Conservation (phyloP, 768 basidiomycete species). For the Phlebiopsis gigantea region DNA sequence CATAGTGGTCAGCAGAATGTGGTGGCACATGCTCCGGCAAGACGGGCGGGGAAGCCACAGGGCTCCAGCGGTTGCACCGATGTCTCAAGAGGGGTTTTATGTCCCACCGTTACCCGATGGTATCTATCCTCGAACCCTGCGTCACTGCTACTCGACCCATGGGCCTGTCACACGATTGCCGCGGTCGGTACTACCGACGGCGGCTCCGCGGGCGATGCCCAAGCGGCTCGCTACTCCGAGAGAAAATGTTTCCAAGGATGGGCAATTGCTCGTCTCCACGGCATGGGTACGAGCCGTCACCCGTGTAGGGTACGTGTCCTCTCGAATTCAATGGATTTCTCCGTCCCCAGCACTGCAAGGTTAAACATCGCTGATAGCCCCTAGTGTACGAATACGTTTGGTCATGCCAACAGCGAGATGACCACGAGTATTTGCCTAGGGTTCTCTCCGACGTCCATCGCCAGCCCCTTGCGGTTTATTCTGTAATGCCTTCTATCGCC, state of each 20-base stretch:
- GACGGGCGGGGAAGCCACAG: not conserved
- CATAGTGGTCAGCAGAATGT: constrained; percentile 3
- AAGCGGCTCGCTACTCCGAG: not conserved
- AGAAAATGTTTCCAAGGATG: constrained; percentile 7
- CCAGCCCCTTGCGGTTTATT: not conserved
- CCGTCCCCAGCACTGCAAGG: constrained; percentile 18
- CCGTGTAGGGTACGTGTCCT: constrained; percentile 7
- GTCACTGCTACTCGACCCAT: constrained; percentile 11
- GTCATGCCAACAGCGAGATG: constrained; percentile 18
- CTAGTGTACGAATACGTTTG: constrained; percentile 3
- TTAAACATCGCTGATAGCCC: constrained; percentile 22
- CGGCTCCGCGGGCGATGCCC: not conserved
- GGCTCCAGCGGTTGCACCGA: not conserved
- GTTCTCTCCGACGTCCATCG: constrained; percentile 1
- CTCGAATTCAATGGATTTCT: constrained; percentile 18
- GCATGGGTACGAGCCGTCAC: constrained; percentile 6
- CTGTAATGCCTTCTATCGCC: not conserved
- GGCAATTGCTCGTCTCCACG: constrained; percentile 10
- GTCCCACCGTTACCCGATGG: constrained; percentile 19
- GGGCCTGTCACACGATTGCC: constrained; percentile 7
- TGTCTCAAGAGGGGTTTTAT: constrained; percentile 18
- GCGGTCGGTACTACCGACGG: not conserved
- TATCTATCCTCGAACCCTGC: constrained; percentile 8
- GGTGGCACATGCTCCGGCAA: constrained; percentile 6
- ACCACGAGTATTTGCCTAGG: constrained; percentile 21